Conservation (phyloP, 129 eudicot genomes). For the Chrysanthemum seticuspe region DNA sequence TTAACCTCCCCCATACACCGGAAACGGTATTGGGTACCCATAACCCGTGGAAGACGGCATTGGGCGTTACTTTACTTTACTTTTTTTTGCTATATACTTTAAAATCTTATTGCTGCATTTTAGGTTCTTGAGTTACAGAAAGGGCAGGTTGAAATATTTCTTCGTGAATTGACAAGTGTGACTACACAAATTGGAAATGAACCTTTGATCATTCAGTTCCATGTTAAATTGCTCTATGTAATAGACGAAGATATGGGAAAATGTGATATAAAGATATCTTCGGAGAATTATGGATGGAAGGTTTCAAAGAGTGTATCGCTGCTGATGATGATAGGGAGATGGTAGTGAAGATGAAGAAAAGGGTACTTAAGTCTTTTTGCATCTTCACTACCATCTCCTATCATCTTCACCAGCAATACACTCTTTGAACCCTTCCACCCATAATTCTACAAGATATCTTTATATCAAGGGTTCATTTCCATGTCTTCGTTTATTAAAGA, state of each 20-base stretch:
- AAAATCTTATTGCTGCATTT: conserved; percentile 3
- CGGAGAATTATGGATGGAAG: conserved; percentile 40
- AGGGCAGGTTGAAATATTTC: conserved; percentile 42
- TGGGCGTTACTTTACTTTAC: too few species aligned
- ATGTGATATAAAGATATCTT: conserved; percentile 30
- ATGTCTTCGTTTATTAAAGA: conserved; percentile 35
- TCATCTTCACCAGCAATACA: conserved; percentile 18
- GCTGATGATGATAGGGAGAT: background rate
- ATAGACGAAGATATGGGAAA: conserved; percentile 26
- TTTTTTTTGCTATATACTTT: background rate
- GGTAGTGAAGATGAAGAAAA: too few species aligned
- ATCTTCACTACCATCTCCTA: too few species aligned
- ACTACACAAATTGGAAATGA: conserved; percentile 25
- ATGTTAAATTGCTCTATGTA: conserved; percentile 44
- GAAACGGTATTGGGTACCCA: too few species aligned
- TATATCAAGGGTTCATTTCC: conserved; percentile 32
- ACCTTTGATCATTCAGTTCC: conserved; percentile 36
- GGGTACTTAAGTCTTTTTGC: too few species aligned
- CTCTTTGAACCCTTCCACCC: conserved; percentile 40
- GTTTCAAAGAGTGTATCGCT: conserved; percentile 30
- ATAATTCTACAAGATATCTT: conserved; percentile 37
- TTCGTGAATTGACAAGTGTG: conserved; percentile 33
- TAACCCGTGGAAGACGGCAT: too few species aligned
- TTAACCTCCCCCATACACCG: too few species aligned
- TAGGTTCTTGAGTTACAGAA: conserved; percentile 52